Base-by-base conservation (phyloP, 805 yeast species). In the Yarrowia yakushimensis region DNA sequence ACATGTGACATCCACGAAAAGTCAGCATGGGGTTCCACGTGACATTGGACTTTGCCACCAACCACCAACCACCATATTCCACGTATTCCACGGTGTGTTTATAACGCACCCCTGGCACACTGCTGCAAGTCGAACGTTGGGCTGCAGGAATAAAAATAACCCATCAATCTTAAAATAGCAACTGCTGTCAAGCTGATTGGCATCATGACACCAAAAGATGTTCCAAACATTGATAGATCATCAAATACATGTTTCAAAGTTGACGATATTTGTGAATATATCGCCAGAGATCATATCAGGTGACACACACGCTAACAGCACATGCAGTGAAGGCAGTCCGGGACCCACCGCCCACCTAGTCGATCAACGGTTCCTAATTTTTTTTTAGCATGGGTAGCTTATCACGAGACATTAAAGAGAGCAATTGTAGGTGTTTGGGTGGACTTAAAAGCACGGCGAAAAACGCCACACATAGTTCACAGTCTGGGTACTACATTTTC, bases 341-440 rank as follows among this genome's bases (percentile, higher is more conserved):
- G 34, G 45, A 23, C 45, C 45, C 28, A 41, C 45, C 15, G 18
- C 13, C 37, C 18, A 34, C 20, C 37, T 34, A n/a, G n/a, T 11
- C 9, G 45, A 43, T 43, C 22, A 43, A 43, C 50, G 50, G 50
- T 28, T 43, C 34, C 50, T 43, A 43, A 42, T 25, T 23, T n/a
- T 41, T 10, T 27, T 11, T 28, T 28, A 43, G 20, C 31, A 15
- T 25, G 27, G 27, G 48, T 25, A n/a, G 20, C 33, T 25, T 25
- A 25, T 43, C 50, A 43, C 50, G 50, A 43, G 50, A 28, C 50
- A n/a, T 27, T 12, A n/a, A 28, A 43, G 34, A 17, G 23, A 17
- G 23, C 23, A 3, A 27, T 10, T 13, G n/a, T 8, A 8, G 12
- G 5, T 23, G 23, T 2, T 43, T 3, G 12, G 13, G 17, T 11